Conservation (phyloP, 2,329 filamentous ascomycete genomes). For the Chrysoporthe austroafricana region DNA sequence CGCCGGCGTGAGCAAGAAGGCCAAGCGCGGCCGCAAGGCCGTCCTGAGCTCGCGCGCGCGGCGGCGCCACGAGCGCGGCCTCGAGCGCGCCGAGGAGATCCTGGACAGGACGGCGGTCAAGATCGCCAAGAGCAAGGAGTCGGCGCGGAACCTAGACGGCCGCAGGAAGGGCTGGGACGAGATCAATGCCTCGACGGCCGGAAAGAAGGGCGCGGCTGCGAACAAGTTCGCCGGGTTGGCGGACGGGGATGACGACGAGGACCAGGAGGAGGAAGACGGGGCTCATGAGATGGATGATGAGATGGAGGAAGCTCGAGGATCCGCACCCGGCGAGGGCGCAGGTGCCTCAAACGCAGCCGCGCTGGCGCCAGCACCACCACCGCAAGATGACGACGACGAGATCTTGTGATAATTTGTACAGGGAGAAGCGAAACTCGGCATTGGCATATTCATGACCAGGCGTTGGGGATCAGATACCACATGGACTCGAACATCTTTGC, state of each 20-base stretch:
- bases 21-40: constrained; percentile 59
- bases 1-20: constrained; percentile 70
- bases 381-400: constrained; percentile 24
- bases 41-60: constrained; percentile 59
- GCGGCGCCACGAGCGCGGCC: constrained; percentile 58
- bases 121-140: constrained; percentile 57
- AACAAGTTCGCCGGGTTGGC: constrained; percentile 28
- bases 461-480: constrained; percentile 28
- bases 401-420: constrained; percentile 18
- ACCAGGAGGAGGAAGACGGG: constrained; percentile 19
- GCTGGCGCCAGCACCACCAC: constrained; percentile 4
- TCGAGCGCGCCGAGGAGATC: constrained; percentile 63
- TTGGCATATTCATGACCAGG: constrained; percentile 22
- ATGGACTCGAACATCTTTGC: constrained; percentile 18
- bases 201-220: constrained; percentile 30
- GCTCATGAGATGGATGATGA: constrained; percentile 32
- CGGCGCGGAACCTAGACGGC: constrained; percentile 51
- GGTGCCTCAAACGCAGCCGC: neutral
- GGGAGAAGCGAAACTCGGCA: constrained; percentile 5
- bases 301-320: neutral
- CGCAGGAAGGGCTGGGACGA: constrained; percentile 62
- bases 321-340: neutral
- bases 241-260: constrained; percentile 29
- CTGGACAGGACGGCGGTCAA: constrained; percentile 62
- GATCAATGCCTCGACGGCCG: constrained; percentile 48